These are phyloP conservation scores for Kodamaea sagamina DNA, from an alignment of 805 yeast genomes.

Conservation along the genomic window DNA sequence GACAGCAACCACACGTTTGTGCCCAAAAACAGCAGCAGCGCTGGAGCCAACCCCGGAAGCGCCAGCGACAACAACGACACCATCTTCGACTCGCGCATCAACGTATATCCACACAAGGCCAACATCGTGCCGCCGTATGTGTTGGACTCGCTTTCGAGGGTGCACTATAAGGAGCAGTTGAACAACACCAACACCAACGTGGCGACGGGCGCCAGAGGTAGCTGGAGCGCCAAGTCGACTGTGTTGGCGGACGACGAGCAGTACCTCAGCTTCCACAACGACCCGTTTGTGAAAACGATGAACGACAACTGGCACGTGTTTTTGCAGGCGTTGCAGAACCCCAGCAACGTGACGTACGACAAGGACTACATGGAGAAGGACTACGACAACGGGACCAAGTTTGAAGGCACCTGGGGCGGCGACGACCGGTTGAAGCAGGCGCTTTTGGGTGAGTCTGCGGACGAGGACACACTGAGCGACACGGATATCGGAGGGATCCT, in stretches of 20 bases:
- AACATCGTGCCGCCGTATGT: constrained; percentile 63
- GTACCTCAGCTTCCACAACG: constrained; percentile 38
- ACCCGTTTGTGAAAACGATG: constrained; percentile 38
- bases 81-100: constrained; percentile 23
- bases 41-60: constrained; percentile 5
- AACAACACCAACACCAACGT: constrained; percentile 33
- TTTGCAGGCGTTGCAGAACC: constrained; percentile 47
- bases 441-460: constrained; percentile 43
- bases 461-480: constrained; percentile 23
- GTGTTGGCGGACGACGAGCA: constrained; percentile 30
- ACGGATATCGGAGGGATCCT: constrained; percentile 11
- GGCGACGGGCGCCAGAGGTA: constrained; percentile 4
- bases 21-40: background rate
- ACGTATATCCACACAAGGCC: constrained; percentile 38
- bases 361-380: constrained; percentile 12
- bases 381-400: constrained; percentile 42
- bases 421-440: constrained; percentile 59
- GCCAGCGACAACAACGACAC: constrained; percentile 10
- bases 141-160: constrained; percentile 52
- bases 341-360: constrained; percentile 40
- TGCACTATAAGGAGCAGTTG: constrained; percentile 41
- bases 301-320: constrained; percentile 55
- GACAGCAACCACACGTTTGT: constrained; percentile 7
- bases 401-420: constrained; percentile 66
- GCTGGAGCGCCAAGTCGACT: constrained; percentile 13